A percentile compares a stretch with the other conserved stretches of the same genome.
phyloP scores from a whole-genome alignment of 768 basidiomycete genomes.

The Agaricus sinodeliciosus region DNA sequence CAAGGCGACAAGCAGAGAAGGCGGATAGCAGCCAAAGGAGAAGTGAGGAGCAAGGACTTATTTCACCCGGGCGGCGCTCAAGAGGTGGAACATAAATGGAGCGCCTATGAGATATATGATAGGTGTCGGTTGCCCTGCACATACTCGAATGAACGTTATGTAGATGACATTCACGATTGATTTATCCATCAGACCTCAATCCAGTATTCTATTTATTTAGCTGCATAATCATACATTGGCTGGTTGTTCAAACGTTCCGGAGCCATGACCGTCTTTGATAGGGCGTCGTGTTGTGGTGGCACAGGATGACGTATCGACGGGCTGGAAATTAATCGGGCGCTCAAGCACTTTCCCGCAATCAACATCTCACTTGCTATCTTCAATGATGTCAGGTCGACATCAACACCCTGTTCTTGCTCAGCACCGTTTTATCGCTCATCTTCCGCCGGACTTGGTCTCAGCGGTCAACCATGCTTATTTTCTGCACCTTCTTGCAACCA shows the following conservation, averaged over 20 bases:
- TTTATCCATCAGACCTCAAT: neutral
- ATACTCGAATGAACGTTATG: neutral
- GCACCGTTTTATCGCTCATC: conserved; percentile 13
- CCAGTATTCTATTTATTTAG: neutral
- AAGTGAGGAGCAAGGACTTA: conserved; percentile 15
- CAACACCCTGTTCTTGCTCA: conserved; percentile 8
- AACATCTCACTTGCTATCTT: neutral
- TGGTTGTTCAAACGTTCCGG: neutral
- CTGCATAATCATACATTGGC: neutral
- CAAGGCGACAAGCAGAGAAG: neutral
- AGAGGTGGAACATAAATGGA: conserved; percentile 23
- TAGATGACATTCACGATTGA: neutral
- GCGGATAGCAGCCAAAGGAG: conserved; percentile 3
- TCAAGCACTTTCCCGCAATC: neutral
- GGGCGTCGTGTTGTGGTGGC: neutral
- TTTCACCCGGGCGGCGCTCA: conserved; percentile 11
- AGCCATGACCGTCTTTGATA: neutral
- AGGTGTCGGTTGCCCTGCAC: too few species aligned
- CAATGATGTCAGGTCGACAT: neutral
- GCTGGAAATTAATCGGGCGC: neutral
- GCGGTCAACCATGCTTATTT: conserved; percentile 56
- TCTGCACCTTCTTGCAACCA: conserved; percentile 60
- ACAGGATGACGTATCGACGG: neutral
- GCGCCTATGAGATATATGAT: neutral
- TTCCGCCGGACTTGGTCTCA: conserved; percentile 52